These are phyloP conservation scores for Sisymbrium altissimum DNA, from an alignment of 345 rosid species.

Conservation along the genomic window DNA sequence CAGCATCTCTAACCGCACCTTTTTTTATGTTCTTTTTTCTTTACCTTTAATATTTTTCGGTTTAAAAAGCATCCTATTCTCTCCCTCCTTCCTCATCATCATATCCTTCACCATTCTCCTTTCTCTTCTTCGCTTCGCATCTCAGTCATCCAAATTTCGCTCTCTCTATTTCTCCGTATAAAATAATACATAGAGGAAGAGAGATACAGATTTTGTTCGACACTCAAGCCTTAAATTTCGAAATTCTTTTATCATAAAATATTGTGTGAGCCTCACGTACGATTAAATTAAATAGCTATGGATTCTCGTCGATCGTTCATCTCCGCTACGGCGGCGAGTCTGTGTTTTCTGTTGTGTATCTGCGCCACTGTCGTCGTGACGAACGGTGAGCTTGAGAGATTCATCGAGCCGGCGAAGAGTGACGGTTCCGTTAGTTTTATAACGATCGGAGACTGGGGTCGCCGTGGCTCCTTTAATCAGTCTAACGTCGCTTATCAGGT, in stretches of 20 bases:
- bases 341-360: conserved; percentile 11
- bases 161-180: conserved; percentile 2
- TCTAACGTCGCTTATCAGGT: conserved; percentile 72
- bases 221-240: neutral
- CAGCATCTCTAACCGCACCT: conserved; percentile 35
- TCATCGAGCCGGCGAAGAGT: conserved; percentile 44
- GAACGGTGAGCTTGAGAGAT: conserved; percentile 48
- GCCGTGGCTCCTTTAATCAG: conserved; percentile 67
- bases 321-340: neutral
- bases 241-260: neutral
- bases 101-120: neutral
- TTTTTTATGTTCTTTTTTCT: neutral
- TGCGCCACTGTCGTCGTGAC: conserved; percentile 17
- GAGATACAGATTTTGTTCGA: neutral
- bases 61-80: conserved; percentile 32
- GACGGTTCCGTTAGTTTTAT: conserved; percentile 60
- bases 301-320: conserved; percentile 2
- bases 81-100: conserved; percentile 17
- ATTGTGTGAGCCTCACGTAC: neutral
- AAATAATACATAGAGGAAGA: neutral
- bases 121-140: neutral
- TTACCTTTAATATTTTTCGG: neutral
- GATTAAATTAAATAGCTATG: neutral
- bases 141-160: neutral
- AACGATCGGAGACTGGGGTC: conserved; percentile 87